phyloP scores from a whole-genome alignment of 2,329 filamentous ascomycete genomes.

The Pseudovirgaria hyperparasitica region DNA sequence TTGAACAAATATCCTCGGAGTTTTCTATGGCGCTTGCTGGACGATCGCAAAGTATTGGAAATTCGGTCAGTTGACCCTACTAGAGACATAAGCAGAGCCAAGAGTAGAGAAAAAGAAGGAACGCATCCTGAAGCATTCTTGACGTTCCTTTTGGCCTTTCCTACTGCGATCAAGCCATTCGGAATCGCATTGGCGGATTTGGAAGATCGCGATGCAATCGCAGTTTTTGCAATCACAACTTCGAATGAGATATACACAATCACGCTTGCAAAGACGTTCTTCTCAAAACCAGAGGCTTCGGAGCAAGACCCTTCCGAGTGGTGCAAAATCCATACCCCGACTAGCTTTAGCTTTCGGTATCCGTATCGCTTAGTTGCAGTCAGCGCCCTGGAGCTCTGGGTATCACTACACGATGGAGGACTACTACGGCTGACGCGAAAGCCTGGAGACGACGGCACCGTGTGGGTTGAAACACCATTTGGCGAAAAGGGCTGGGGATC shows the following conservation, averaged over 20 bases:
- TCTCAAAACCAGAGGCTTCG: slow-evolving; percentile 54
- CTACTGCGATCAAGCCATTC: slow-evolving; percentile 56
- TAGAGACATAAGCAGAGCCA: slow-evolving; percentile 49
- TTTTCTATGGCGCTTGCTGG: slow-evolving; percentile 83
- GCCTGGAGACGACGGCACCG: slow-evolving; percentile 16
- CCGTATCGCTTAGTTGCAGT: slow-evolving; percentile 72
- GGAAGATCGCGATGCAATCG: slow-evolving; percentile 63
- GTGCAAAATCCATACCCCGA: slow-evolving; percentile 61
- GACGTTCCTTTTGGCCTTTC: slow-evolving; percentile 67
- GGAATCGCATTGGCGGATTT: slow-evolving; percentile 77
- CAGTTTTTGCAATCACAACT: slow-evolving; percentile 67
- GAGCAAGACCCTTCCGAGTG: slow-evolving; percentile 65
- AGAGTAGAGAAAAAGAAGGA: no score
- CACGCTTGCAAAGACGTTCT: slow-evolving; percentile 70
- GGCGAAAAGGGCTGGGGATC: slow-evolving; percentile 61
- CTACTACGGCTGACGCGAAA: slow-evolving; percentile 47
- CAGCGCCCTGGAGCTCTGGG: slow-evolving; percentile 58
- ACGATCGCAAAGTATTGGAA: slow-evolving; percentile 68
- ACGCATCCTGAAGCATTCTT: slow-evolving; percentile 55
- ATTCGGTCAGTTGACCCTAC: slow-evolving; percentile 72
- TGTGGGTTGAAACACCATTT: slow-evolving; percentile 62
- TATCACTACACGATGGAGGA: slow-evolving; percentile 70
- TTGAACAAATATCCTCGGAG: slow-evolving; percentile 64
- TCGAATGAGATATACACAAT: slow-evolving; percentile 74
- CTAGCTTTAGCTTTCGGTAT: slow-evolving; percentile 63